These are phyloP conservation scores for Macrocybe gigantea DNA, from an alignment of 768 basidiomycete genomes.

Conservation along the genomic window DNA sequence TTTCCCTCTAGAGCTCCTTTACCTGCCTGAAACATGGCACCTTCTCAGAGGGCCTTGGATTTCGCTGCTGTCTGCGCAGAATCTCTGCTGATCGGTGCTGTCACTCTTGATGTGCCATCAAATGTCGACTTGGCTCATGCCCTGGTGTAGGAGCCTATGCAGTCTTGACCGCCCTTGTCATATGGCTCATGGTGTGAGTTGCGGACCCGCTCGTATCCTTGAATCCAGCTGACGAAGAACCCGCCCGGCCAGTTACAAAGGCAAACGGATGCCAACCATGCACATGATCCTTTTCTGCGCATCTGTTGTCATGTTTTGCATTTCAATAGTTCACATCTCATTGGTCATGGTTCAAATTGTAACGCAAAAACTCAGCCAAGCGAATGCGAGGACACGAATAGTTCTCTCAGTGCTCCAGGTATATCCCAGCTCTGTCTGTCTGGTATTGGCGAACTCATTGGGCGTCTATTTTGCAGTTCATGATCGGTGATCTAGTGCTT, in stretches of 20 bases:
- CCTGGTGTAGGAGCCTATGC: not conserved
- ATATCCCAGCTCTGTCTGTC: not conserved
- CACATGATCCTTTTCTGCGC: slow-evolving; percentile 5
- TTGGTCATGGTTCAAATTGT: slow-evolving; percentile 6
- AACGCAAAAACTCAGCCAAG: not conserved
- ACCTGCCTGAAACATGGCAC: no score
- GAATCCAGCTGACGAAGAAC: not conserved
- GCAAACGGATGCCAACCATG: not conserved
- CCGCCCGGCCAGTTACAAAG: not conserved
- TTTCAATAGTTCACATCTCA: slow-evolving; percentile 6
- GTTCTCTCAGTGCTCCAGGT: slow-evolving; percentile 5
- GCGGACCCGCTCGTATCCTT: not conserved
- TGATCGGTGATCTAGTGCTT: slow-evolving; percentile 10
- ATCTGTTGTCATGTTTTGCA: slow-evolving; percentile 8
- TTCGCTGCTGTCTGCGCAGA: no score
- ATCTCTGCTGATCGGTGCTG: no score
- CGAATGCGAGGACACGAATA: slow-evolving; percentile 1
- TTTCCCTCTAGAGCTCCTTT: no score
- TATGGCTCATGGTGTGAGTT: slow-evolving; percentile 1
- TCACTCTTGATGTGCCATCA: no score
- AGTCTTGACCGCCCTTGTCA: not conserved
- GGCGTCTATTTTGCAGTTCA: slow-evolving; percentile 2
- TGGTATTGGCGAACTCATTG: not conserved
- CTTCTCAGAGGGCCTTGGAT: no score
- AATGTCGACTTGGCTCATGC: no score